Percentiles rank a stretch among this genome's conserved stretches.
Evolutionary conservation across 768 basidiomycete genomes (phyloP).

Genomic region (Artomyces pyxidatus): DNA sequence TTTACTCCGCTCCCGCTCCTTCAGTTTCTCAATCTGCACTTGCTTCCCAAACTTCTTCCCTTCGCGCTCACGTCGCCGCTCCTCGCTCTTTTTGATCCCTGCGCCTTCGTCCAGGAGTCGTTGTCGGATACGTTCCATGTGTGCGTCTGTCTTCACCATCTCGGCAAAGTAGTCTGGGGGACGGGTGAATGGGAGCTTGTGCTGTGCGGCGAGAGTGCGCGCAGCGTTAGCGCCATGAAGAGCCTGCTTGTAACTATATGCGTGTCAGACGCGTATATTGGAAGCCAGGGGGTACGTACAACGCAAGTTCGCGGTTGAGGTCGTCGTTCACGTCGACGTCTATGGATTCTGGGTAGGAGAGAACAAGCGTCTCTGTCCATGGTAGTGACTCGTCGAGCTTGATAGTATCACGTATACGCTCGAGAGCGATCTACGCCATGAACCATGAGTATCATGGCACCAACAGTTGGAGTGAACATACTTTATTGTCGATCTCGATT

Average conservation of each 20-base stretch:
- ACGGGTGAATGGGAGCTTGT: conserved; percentile 80
- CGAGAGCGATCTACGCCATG: conserved; percentile 54
- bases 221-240: conserved; percentile 76
- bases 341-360: conserved; percentile 66
- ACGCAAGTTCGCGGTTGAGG: conserved; percentile 89
- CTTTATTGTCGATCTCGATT: conserved; percentile 75
- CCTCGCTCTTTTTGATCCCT: conserved; percentile 84
- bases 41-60: conserved; percentile 99
- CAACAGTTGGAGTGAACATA: conserved; percentile 25
- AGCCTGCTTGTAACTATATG: conserved; percentile 86
- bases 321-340: conserved; percentile 80
- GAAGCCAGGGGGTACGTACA: conserved; percentile 46
- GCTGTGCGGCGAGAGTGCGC: conserved; percentile 65
- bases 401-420: conserved; percentile 73
- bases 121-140: conserved; percentile 96
- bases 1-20: conserved; percentile 82
- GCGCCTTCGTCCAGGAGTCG: conserved; percentile 83
- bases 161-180: conserved; percentile 95
- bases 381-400: conserved; percentile 64
- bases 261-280: not conserved
- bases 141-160: conserved; percentile 95
- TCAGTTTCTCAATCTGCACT: conserved; percentile 90
- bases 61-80: conserved; percentile 84
- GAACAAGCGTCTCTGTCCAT: conserved; percentile 77
- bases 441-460: not conserved